Evolutionary conservation across 2,329 filamentous ascomycete species (phyloP), one percentile per base, ranked within the genome.

Genomic region (Microascus cirrosus): DNA sequence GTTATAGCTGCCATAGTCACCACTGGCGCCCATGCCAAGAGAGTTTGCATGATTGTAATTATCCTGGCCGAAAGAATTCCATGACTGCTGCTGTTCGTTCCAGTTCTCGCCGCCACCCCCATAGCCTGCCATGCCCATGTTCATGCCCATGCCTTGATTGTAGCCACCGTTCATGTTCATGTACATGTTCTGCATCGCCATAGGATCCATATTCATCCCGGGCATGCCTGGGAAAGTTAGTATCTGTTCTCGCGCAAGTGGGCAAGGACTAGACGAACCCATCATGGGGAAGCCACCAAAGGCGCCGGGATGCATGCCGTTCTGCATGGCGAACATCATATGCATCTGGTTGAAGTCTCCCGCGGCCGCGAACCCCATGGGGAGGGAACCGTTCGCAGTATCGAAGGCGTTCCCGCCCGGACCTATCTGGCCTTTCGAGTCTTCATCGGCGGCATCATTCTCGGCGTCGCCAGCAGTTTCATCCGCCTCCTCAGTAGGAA

Each of bases 41-140:
- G 84, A 84, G 88, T 84, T 90, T 87, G 84, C 81, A 82, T 86
- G 77, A 85, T 84, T 91, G 85, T 84, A 90, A 87, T 89, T 90
- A 89, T 89, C 86, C 86, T 87, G 86, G 80, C 84, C 83, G 80
- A 84, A 83, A 50, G 45, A 50, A 85, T 86, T 88, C 87, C 86
- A 90, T 80, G 85, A 84, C 77, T 89, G 85, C 76, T 87, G 86
- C 77, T 89, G 85, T 76, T 87, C 81, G 79, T 86, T 88, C 86
- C 86, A 90, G 78, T 85, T 86, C 82, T 85, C 83, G 35, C 34
- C 39, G 36, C 54, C 36, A 13, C 55, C 55, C n/a, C 82, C 74
- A 84, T 60, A 85, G 69, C 84, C 83, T 77, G 84, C 89, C 87
- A 93, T 89, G 78, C 84, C 61, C 59, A 60, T 62, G 57, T 61